Conservation (phyloP, 768 basidiomycete genomes). For the Mycena metata region DNA sequence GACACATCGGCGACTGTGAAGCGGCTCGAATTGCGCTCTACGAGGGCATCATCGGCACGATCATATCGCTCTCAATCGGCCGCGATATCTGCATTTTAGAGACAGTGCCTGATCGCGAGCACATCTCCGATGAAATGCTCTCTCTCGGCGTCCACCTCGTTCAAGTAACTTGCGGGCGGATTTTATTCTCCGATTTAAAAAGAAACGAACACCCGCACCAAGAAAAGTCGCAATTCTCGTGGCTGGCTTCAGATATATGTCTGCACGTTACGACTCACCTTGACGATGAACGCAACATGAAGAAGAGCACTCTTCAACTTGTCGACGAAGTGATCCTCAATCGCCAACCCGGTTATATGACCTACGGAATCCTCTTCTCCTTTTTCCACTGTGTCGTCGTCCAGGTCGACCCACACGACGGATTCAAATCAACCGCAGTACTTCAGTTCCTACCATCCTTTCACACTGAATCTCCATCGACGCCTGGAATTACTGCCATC, state of each 20-base stretch:
- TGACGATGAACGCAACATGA: conserved; percentile 37
- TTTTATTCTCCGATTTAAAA: no score
- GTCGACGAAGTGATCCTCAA: conserved; percentile 13
- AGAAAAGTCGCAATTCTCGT: background rate
- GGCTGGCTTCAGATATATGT: conserved; percentile 26
- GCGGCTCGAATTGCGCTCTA: conserved; percentile 26
- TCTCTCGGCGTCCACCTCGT: no score
- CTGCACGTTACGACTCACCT: conserved; percentile 39
- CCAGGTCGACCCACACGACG: conserved; percentile 18
- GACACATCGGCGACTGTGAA: conserved; percentile 22
- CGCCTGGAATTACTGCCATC: conserved; percentile 34
- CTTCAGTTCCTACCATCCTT: conserved; percentile 41
- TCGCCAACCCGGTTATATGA: background rate
- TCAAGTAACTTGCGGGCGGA: no score
- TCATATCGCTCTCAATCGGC: conserved; percentile 18
- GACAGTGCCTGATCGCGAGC: background rate
- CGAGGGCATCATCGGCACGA: conserved; percentile 32
- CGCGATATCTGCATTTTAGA: conserved; percentile 25
- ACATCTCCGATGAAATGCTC: no score
- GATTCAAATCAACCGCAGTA: conserved; percentile 27
- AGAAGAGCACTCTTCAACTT: conserved; percentile 23
- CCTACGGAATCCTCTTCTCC: conserved; percentile 37
- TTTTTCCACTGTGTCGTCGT: conserved; percentile 42
- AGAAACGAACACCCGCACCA: no score
- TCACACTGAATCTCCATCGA: conserved; percentile 32